A percentile compares a stretch with the other conserved stretches of the same genome.
Conservation (phyloP, 2,329 filamentous ascomycete genomes). For the Trichoderma lentiforme region DNA sequence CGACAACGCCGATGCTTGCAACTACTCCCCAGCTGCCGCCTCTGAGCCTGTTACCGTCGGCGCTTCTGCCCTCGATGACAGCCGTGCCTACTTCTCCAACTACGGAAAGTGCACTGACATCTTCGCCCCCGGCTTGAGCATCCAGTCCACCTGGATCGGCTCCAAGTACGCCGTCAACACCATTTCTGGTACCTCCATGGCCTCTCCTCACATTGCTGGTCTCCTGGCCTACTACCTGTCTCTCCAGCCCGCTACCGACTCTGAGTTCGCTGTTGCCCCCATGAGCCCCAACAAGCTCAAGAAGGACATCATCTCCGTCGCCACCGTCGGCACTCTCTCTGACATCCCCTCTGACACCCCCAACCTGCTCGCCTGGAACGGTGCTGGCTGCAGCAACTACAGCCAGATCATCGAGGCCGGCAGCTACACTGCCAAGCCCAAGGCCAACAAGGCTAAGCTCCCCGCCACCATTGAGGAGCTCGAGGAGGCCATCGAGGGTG, state of each 20-base stretch:
- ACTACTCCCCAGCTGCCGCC: slow-evolving; percentile 95
- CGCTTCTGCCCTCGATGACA: slow-evolving; percentile 87
- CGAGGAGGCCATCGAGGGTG: slow-evolving; percentile 57
- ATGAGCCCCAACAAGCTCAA: slow-evolving; percentile 95
- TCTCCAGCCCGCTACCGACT: slow-evolving; percentile 85
- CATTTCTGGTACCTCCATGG: slow-evolving; percentile 99
- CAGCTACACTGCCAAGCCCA: slow-evolving; percentile 55
- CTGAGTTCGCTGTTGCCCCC: slow-evolving; percentile 82
- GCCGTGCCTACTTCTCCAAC: slow-evolving; percentile 99
- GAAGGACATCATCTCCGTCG: slow-evolving; percentile 78
- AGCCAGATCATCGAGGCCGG: slow-evolving; percentile 72
- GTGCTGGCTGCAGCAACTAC: slow-evolving; percentile 92
- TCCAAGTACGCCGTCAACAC: slow-evolving; percentile 95
- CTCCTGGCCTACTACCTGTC: slow-evolving; percentile 97
- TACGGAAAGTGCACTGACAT: slow-evolving; percentile 99
- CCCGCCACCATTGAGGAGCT: slow-evolving; percentile 53
- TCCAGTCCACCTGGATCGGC: slow-evolving; percentile 97
- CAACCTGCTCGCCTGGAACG: slow-evolving; percentile 99
- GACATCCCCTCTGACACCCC: slow-evolving; percentile 83
- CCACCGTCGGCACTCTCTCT: slow-evolving; percentile 71
- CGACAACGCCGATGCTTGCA: slow-evolving; percentile 98
- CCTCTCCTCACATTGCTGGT: slow-evolving; percentile 93
- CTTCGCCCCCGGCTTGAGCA: slow-evolving; percentile 95
- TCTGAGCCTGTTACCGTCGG: slow-evolving; percentile 91
- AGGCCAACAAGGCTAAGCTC: slow-evolving; percentile 31